Evolutionary conservation across 441 rosid species (phyloP), one percentile per base, ranked within the genome.

Genomic region (Eruca vesicaria): DNA sequence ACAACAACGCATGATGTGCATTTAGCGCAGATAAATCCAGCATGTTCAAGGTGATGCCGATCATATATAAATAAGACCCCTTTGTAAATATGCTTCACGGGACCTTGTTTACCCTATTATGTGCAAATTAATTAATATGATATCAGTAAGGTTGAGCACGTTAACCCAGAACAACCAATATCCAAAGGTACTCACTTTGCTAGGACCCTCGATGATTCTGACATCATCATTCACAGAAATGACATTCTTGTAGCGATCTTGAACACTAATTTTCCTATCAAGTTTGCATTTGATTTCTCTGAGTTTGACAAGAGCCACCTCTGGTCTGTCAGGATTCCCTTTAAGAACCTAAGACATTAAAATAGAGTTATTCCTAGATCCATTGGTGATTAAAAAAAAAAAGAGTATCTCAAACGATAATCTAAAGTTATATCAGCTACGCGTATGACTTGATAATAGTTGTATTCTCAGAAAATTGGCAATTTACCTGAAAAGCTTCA

Each of bases 11-110:
- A 92, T 18, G 89, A 83, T 76, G 80, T 84, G 38, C 96, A 73
- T 80, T 93, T 96, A 61, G 88, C 93, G 71, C 99, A 96, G 41
- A 93, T 92, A 80, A 88, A 96, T 52, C 99, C 98, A 18, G 97
- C 98, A 87, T 96, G 98, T 82, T 96, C 99, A 69, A 93, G 91
- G 80, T 93, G 97, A 83, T 89, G 97, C 7, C 97, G 93, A 75
- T 96, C 99, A 76, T 85, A 83, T 50, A 96, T 78, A 56, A 96
- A 96, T 71, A 96, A 75, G 52, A 93, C 82, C 66, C 93, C 94
- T 81, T 82, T 90, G 66, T 74, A 93, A 69, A 93, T 89, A 84
- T 96, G 99, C 79, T 84, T 98, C 56, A 93, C 98, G 36, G 97
- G 96, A 74, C 99, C 98, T 90, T 94, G 98, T 71, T 89, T 90